Conservation (phyloP, 1,284 basidiomycete genomes). For the Marasmius tenuissimus region DNA sequence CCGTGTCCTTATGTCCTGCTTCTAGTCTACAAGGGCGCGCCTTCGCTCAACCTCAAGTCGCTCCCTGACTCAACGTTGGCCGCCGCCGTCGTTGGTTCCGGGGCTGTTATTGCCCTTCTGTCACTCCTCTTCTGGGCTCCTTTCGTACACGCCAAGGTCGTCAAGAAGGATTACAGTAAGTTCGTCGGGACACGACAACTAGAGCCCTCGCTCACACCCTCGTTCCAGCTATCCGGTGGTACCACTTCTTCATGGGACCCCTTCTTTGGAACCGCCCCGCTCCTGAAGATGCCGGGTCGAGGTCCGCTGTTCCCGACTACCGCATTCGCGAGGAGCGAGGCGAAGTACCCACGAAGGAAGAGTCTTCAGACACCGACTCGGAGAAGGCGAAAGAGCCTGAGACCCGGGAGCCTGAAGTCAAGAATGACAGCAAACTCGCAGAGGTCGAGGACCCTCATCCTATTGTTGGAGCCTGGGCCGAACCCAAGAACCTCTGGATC, state of each 20-base stretch:
- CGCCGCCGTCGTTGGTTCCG: constrained; percentile 22
- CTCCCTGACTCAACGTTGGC: constrained; percentile 15
- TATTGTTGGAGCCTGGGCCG: constrained; percentile 26
- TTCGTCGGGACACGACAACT: neutral
- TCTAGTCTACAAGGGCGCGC: constrained; percentile 27
- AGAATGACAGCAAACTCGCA: constrained; percentile 13
- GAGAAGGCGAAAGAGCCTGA: neutral
- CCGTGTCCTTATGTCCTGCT: neutral
- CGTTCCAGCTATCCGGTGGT: constrained; percentile 22
- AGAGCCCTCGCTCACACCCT: neutral
- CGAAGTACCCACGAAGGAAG: constrained; percentile 6
- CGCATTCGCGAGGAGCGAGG: constrained; percentile 16
- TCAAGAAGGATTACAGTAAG: constrained; percentile 29
- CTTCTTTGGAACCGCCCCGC: constrained; percentile 23
- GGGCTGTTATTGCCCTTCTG: constrained; percentile 20
- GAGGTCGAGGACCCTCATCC: constrained; percentile 20
- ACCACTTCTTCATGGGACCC: constrained; percentile 28
- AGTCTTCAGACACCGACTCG: constrained; percentile 11
- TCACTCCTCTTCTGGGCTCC: constrained; percentile 28
- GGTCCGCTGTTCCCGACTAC: constrained; percentile 26
- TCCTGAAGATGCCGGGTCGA: constrained; percentile 20
- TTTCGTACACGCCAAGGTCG: constrained; percentile 25
- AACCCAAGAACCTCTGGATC: constrained; percentile 28
- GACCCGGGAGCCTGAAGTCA: neutral
- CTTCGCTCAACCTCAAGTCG: constrained; percentile 20